Evolutionary conservation across 441 rosid species (phyloP).

Genomic region (Flueggea neowawraea): DNA sequence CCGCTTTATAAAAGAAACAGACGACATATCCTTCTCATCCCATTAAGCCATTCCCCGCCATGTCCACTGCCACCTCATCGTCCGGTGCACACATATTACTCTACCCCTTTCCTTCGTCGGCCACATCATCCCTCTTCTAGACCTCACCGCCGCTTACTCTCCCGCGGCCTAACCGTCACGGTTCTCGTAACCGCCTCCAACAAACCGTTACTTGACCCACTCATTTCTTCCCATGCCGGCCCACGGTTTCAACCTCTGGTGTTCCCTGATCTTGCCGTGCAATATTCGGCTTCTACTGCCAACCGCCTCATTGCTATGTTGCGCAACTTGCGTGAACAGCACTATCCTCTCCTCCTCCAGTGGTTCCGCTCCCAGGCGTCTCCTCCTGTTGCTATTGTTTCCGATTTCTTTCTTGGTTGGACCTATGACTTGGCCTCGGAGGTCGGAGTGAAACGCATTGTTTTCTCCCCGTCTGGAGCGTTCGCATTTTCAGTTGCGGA

Average conservation of each 20-base stretch:
- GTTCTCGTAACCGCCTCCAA: slow-evolving; percentile 35
- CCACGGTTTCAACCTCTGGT: slow-evolving; percentile 24
- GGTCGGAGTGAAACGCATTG: slow-evolving; percentile 33
- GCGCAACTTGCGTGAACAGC: no score
- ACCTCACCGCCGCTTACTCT: slow-evolving; percentile 43
- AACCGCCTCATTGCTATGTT: no score
- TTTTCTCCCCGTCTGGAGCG: slow-evolving; percentile 32
- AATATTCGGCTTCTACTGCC: no score
- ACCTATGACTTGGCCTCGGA: slow-evolving; percentile 34
- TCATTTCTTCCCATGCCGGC: slow-evolving; percentile 25
- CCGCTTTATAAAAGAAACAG: no score
- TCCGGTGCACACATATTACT: no score
- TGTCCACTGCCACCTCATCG: no score
- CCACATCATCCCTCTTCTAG: slow-evolving; percentile 60
- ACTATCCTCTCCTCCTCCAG: no score
- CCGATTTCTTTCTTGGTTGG: slow-evolving; percentile 72
- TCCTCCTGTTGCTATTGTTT: slow-evolving; percentile 20
- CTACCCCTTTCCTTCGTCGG: slow-evolving; percentile 43
- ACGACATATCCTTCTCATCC: no score
- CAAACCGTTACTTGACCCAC: slow-evolving; percentile 31
- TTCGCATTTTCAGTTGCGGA: no score
- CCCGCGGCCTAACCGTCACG: slow-evolving; percentile 43
- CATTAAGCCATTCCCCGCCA: no score
- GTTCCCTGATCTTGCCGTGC: slow-evolving; percentile 26
- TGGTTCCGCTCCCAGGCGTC: no score